These are phyloP conservation scores for Phyllosticta citrichinensis DNA, from an alignment of 2,329 filamentous ascomycete species.

Conservation along the genomic window DNA sequence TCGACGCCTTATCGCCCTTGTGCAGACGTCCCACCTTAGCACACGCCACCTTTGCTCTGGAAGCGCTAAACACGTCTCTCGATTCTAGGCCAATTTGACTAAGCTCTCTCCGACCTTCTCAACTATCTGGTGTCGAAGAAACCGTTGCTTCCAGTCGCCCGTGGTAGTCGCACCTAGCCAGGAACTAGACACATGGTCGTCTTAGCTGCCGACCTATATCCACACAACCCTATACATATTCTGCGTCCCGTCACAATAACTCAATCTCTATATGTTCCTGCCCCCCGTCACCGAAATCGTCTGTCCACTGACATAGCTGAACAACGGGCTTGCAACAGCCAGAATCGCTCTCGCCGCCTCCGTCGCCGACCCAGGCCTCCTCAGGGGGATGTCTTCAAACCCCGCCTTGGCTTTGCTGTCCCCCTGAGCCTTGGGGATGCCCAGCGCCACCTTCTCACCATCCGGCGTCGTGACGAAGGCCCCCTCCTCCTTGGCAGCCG, in stretches of 20 bases:
- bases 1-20: background rate
- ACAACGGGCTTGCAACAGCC: conserved; percentile 70
- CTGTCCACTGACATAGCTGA: conserved; percentile 78
- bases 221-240: too few species aligned
- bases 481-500: conserved; percentile 74
- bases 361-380: conserved; percentile 64
- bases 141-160: background rate
- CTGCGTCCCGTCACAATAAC: background rate
- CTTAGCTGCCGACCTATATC: too few species aligned
- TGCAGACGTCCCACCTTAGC: background rate
- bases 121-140: background rate
- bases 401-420: conserved; percentile 26
- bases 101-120: background rate
- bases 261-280: conserved; percentile 43
- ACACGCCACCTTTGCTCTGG: background rate
- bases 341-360: conserved; percentile 72
- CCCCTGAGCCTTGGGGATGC: conserved; percentile 34
- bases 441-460: conserved; percentile 44
- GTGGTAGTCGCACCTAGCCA: background rate
- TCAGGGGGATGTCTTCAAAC: conserved; percentile 61
- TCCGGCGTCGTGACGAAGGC: conserved; percentile 68
- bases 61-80: background rate
- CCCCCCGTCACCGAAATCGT: conserved; percentile 81
- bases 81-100: background rate
- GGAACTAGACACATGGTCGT: background rate